Evolutionary conservation across 768 basidiomycete genomes (phyloP), one percentile per base, ranked within the genome.

Genomic region (Pisolithus albus): DNA sequence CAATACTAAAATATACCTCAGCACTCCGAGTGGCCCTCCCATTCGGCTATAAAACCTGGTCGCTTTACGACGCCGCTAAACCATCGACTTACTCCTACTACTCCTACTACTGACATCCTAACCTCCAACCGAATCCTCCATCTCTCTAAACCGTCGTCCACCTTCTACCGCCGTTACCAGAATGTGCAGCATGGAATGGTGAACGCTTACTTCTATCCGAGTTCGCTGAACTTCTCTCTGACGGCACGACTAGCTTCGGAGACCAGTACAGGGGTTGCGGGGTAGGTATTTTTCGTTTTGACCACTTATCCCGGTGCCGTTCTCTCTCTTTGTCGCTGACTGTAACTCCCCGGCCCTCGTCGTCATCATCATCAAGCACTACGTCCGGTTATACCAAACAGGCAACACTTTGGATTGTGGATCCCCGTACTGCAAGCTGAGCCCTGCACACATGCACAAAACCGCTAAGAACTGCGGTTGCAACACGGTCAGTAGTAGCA

Each of bases 121-220:
- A 4, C 26, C 24, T n/a, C 18, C 43, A 15, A 26, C 43, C 11
- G 26, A 4, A 28, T 10, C 43, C 24, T 24, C 15, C 15, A 24
- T 44, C 23, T 16, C 24, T 4, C 30, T n/a, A 26, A 32, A 26
- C 30, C 4, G 26, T 26, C 15, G 13, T 47, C 32, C n/a, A 15
- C n/a, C 28, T 15, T 21, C 34, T 32, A 13, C 18, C 32, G 7
- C 15, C 26, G 36, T 19, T n/a, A n/a, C 61, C 6, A 62, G 23
- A 40, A 83, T 83, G 82, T 83, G 82, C 54, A 70, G 68, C 62
- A 74, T 76, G 60, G 82, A 83, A 75, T 76, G 79, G 81, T 82
- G 57, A 57, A 59, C 60, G 52, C 26, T 5, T 5, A 48, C 42
- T 26, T 18, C 57, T 46, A 4, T 50, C 56, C 18, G 9, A 18